Conservation (phyloP, 305 asterid species). For the Vinca major region DNA sequence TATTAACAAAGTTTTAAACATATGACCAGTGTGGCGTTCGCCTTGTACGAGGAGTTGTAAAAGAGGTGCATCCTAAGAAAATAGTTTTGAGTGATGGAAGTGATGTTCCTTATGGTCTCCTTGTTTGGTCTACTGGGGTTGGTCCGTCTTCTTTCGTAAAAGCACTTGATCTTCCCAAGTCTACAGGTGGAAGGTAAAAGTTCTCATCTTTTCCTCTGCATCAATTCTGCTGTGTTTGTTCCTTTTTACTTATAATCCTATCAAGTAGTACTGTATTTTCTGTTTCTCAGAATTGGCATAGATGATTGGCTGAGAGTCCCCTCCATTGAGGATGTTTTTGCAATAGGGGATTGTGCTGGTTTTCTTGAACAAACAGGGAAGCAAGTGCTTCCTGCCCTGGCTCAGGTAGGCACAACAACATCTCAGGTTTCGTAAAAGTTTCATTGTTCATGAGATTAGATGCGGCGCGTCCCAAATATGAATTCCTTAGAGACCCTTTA, state of each 20-base stretch:
- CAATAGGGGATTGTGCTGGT: slow-evolving; percentile 85
- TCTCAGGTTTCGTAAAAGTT: no score
- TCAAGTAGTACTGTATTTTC: not conserved
- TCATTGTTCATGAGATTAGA: no score
- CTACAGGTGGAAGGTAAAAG: slow-evolving; percentile 82
- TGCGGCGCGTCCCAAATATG: no score
- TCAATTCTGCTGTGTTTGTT: not conserved
- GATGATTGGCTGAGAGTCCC: slow-evolving; percentile 87
- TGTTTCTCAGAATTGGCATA: slow-evolving; percentile 48
- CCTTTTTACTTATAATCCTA: not conserved
- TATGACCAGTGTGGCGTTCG: slow-evolving; percentile 63
- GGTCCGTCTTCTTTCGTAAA: slow-evolving; percentile 75
- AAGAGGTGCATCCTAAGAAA: slow-evolving; percentile 61
- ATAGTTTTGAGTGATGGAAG: slow-evolving; percentile 79
- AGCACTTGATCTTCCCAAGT: slow-evolving; percentile 56
- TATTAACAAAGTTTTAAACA: not conserved
- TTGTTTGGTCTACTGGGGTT: slow-evolving; percentile 93
- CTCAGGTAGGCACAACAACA: slow-evolving; percentile 44
- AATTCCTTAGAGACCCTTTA: no score
- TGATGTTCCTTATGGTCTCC: slow-evolving; percentile 84
- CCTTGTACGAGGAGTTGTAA: slow-evolving; percentile 81
- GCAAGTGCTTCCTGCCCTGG: slow-evolving; percentile 84
- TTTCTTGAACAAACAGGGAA: slow-evolving; percentile 65
- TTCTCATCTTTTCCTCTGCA: not conserved
- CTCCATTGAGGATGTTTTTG: slow-evolving; percentile 66